Conservation (phyloP, 2,329 filamentous ascomycete species). For the Bipolaris gigantea region DNA sequence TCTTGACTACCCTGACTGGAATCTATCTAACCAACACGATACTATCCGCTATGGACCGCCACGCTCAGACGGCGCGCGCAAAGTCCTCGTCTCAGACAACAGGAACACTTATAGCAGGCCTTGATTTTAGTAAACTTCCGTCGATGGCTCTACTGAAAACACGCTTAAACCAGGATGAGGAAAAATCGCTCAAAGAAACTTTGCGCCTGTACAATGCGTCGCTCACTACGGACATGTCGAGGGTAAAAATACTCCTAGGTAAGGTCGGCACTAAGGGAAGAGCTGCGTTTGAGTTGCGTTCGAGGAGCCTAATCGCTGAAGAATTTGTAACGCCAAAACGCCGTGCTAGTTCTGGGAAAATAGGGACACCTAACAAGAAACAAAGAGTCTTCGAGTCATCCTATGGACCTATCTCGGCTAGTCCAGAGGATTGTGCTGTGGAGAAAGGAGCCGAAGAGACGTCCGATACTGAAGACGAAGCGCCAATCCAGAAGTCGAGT, state of each 20-base stretch:
- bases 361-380: slow-evolving; percentile 22
- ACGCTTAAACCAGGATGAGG: slow-evolving; percentile 65
- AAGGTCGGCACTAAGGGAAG: slow-evolving; percentile 70
- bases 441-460: slow-evolving; percentile 23
- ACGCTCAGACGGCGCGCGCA: slow-evolving; percentile 22
- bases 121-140: slow-evolving; percentile 55
- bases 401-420: slow-evolving; percentile 11
- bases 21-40: slow-evolving; percentile 24
- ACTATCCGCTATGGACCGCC: slow-evolving; percentile 24
- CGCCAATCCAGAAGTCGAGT: slow-evolving; percentile 1
- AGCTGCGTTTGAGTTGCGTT: slow-evolving; percentile 75
- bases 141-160: slow-evolving; percentile 73
- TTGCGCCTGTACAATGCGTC: slow-evolving; percentile 59
- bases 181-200: slow-evolving; percentile 65
- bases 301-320: slow-evolving; percentile 63
- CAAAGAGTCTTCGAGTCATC: slow-evolving; percentile 13
- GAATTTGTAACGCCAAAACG: slow-evolving; percentile 46
- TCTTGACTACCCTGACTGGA: slow-evolving; percentile 35
- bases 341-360: slow-evolving; percentile 16
- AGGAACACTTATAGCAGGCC: slow-evolving; percentile 18
- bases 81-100: slow-evolving; percentile 22
- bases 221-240: slow-evolving; percentile 70
- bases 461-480: slow-evolving; percentile 20
- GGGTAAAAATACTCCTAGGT: slow-evolving; percentile 75
- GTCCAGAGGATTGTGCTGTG: slow-evolving; percentile 26